Conservation (phyloP, 192 early-diverging fungal genomes). For the Haplosporangium gracile region DNA sequence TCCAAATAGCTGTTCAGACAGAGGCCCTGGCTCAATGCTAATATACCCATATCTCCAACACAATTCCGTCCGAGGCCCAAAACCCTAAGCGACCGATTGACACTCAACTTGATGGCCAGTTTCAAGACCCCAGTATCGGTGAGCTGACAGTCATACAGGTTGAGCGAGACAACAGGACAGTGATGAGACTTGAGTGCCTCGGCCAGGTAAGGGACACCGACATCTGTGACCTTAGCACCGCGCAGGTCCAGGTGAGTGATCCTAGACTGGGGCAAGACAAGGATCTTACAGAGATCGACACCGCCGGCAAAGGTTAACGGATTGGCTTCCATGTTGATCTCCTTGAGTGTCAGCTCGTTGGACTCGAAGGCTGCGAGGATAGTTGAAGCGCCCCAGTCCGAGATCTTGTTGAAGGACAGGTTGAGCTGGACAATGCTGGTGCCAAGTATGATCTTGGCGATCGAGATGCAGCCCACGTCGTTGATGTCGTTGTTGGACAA, state of each 20-base stretch:
- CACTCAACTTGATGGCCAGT: slow-evolving; percentile 42
- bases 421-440: slow-evolving; percentile 29
- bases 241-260: slow-evolving; percentile 42
- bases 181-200: slow-evolving; percentile 50
- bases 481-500: slow-evolving; percentile 45
- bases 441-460: slow-evolving; percentile 43
- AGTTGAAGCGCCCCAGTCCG: slow-evolving; percentile 53
- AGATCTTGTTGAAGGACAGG: slow-evolving; percentile 47
- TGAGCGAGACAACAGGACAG: slow-evolving; percentile 35
- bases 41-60: slow-evolving; percentile 38
- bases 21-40: slow-evolving; percentile 36
- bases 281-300: slow-evolving; percentile 49
- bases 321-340: slow-evolving; percentile 50
- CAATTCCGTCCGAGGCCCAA: slow-evolving; percentile 39
- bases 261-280: slow-evolving; percentile 33
- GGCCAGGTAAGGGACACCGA: slow-evolving; percentile 43
- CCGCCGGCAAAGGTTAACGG: slow-evolving; percentile 36
- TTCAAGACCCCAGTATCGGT: slow-evolving; percentile 46
- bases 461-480: slow-evolving; percentile 51
- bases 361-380: slow-evolving; percentile 52
- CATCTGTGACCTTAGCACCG: slow-evolving; percentile 53
- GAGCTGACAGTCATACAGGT: slow-evolving; percentile 51
- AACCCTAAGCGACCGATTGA: slow-evolving; percentile 33
- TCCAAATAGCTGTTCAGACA: slow-evolving; percentile 33
- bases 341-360: slow-evolving; percentile 25